phyloP scores from a whole-genome alignment of 2,329 filamentous ascomycete genomes.

The Dactylellina cionopaga region DNA sequence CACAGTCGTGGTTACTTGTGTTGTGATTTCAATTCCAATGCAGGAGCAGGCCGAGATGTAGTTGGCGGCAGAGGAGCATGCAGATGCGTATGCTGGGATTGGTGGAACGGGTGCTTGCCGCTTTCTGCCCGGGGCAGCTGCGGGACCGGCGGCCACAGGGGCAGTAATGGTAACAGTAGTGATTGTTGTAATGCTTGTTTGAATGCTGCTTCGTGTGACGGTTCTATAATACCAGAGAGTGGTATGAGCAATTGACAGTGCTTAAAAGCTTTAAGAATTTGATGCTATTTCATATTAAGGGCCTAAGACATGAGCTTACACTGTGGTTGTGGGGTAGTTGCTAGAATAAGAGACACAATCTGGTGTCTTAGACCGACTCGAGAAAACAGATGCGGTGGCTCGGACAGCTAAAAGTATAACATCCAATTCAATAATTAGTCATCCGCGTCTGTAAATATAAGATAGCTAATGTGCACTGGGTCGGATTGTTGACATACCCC shows the following conservation, averaged over 20 bases:
- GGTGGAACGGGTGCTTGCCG: conserved; percentile 32
- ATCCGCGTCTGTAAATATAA: background rate
- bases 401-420: background rate
- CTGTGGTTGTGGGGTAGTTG: background rate
- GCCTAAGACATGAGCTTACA: background rate
- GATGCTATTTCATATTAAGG: background rate
- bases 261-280: background rate
- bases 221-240: background rate
- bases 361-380: background rate
- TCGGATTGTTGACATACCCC: background rate
- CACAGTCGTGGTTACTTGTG: conserved; percentile 48
- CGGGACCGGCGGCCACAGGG: background rate
- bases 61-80: conserved; percentile 52
- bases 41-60: conserved; percentile 57
- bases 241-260: background rate
- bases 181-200: background rate
- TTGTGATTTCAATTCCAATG: conserved; percentile 49
- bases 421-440: background rate
- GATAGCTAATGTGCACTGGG: background rate
- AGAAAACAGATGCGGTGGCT: background rate
- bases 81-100: conserved; percentile 55
- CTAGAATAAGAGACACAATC: background rate
- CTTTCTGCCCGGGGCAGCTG: background rate
- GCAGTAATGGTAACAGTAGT: background rate
- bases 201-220: background rate